Percentiles rank a stretch among this genome's conserved stretches.
Evolutionary conservation across 2,329 filamentous ascomycete genomes (phyloP).

Genomic region (Colletotrichum melonis): DNA sequence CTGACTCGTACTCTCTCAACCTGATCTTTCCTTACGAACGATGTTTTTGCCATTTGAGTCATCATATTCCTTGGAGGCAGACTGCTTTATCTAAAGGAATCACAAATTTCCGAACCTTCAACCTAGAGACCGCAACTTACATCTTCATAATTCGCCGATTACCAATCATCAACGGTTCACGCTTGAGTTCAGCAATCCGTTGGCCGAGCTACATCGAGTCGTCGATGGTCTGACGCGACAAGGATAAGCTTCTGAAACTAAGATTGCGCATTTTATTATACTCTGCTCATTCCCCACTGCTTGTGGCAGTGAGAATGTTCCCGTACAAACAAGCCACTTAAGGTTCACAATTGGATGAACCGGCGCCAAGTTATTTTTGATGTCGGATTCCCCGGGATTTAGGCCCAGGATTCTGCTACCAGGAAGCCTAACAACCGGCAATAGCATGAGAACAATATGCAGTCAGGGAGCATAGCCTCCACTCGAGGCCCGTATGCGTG

Average conservation of each 20-base stretch:
- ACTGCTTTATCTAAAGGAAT: too few species aligned
- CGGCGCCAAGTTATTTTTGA: slow-evolving; percentile 12
- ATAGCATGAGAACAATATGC: neutral
- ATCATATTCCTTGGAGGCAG: too few species aligned
- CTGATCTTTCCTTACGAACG: too few species aligned
- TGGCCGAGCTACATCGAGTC: too few species aligned
- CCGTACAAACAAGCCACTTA: neutral
- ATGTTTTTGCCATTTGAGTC: too few species aligned
- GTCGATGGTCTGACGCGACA: neutral
- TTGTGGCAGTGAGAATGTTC: neutral
- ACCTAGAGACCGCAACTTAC: too few species aligned
- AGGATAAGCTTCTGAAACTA: neutral
- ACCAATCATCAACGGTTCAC: too few species aligned
- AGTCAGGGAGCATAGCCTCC: neutral
- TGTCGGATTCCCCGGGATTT: slow-evolving; percentile 13
- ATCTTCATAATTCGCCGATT: too few species aligned
- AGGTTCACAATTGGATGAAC: slow-evolving; percentile 15
- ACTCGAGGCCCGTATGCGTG: neutral
- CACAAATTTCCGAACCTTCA: too few species aligned
- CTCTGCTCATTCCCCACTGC: slow-evolving; percentile 9
- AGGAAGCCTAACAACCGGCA: neutral
- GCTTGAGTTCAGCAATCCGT: neutral
- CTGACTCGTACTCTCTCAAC: too few species aligned
- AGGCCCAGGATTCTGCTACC: neutral
- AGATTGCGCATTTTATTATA: slow-evolving; percentile 15